Evolutionary conservation across 2,329 filamentous ascomycete genomes (phyloP).

Genomic region (Aulographum hederae): DNA sequence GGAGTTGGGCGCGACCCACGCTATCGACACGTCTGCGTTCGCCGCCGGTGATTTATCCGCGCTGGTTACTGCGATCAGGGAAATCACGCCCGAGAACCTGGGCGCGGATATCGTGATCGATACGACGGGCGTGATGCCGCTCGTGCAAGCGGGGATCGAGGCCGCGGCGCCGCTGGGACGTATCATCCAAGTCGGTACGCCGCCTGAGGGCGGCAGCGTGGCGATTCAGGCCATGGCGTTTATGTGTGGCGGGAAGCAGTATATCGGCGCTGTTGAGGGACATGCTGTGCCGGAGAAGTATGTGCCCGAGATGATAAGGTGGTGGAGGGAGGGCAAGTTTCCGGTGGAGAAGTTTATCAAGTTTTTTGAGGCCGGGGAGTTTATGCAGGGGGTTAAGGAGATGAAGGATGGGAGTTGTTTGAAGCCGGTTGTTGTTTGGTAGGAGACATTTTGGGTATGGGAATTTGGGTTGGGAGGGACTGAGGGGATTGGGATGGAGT

Average conservation of each 20-base stretch:
- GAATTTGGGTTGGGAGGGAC: too few species aligned
- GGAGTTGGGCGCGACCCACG: slow-evolving; percentile 25
- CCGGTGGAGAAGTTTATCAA: slow-evolving; percentile 28
- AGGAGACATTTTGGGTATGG: too few species aligned
- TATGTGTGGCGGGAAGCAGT: slow-evolving; percentile 28
- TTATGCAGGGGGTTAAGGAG: slow-evolving; percentile 21
- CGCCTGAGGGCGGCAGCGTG: slow-evolving; percentile 23
- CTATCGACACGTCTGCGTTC: slow-evolving; percentile 9
- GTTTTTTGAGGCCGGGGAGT: slow-evolving; percentile 24
- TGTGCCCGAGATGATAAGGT: slow-evolving; percentile 29
- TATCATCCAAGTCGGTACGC: slow-evolving; percentile 31
- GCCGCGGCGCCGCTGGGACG: slow-evolving; percentile 27
- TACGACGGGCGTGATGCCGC: slow-evolving; percentile 26
- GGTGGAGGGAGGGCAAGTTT: slow-evolving; percentile 28
- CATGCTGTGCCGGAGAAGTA: slow-evolving; percentile 22
- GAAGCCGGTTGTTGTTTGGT: slow-evolving; percentile 25
- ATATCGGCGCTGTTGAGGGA: slow-evolving; percentile 29
- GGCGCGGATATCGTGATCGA: slow-evolving; percentile 30
- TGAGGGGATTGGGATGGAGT: too few species aligned
- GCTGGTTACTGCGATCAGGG: slow-evolving; percentile 18
- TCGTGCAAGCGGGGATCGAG: slow-evolving; percentile 25
- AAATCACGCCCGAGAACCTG: slow-evolving; percentile 14
- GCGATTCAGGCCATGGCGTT: slow-evolving; percentile 25
- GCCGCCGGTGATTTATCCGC: slow-evolving; percentile 5
- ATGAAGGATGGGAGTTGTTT: slow-evolving; percentile 21